Conservation (phyloP, 331 rosid species). For the Erythrophleum ivorense region DNA sequence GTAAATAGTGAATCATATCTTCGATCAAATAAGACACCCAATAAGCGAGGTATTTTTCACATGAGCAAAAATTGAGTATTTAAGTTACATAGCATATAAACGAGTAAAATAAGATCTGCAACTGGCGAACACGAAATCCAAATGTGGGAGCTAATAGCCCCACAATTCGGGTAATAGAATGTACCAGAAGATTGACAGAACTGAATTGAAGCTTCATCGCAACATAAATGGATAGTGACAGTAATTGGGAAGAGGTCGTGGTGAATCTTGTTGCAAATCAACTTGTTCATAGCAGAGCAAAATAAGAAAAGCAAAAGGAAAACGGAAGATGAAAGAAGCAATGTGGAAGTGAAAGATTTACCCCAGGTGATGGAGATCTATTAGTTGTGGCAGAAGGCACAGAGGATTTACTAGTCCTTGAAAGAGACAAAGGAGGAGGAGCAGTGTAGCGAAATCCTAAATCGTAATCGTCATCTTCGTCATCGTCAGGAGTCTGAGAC, state of each 20-base stretch:
- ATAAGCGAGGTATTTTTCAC: neutral
- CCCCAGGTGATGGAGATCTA: constrained; percentile 80
- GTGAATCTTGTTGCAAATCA: neutral
- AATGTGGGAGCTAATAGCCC: neutral
- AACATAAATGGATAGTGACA: neutral
- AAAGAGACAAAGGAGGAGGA: constrained; percentile 81
- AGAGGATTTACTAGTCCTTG: constrained; percentile 56
- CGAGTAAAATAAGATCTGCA: neutral
- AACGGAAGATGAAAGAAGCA: neutral
- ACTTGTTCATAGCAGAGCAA: neutral
- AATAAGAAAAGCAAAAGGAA: neutral
- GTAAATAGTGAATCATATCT: neutral
- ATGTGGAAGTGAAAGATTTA: constrained; percentile 39
- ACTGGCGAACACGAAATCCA: neutral
- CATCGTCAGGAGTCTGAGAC: constrained; percentile 78
- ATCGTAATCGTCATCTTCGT: constrained; percentile 69
- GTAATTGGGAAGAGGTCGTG: neutral
- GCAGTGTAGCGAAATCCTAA: constrained; percentile 88
- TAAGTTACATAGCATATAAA: neutral
- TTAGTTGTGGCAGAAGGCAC: constrained; percentile 45
- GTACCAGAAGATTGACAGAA: neutral
- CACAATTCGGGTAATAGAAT: neutral
- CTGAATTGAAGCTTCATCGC: neutral
- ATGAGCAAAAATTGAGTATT: neutral
- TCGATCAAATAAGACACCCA: neutral